Evolutionary conservation across 805 yeast genomes (phyloP), one percentile per base, ranked within the genome.

Genomic region (Zygosaccharomyces siamensis): DNA sequence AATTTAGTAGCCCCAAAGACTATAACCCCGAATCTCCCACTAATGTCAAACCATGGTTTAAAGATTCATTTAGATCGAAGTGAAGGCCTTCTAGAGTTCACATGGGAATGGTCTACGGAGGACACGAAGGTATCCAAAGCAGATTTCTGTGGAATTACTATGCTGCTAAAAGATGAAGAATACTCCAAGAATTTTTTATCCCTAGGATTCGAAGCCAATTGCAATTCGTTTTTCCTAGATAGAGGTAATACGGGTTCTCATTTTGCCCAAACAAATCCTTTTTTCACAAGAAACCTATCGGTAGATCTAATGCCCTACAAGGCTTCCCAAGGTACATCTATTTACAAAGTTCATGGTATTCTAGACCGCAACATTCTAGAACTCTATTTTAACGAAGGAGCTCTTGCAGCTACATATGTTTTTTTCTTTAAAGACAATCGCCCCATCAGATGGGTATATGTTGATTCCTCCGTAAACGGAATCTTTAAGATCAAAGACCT

Each of bases 301-400:
- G 52, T 56, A 2, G 58, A 59, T 50, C 45, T 60, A 12, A 61
- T 59, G 37, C 64, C 64, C 7, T 43, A 48, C 40, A 45, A 46
- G 6, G 45, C 46, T 7, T 33, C 39, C 7, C 54, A 49, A 5
- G 61, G 57, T 6, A 35, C 41, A 12, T 41, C 48, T 5, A 40
- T 51, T 16, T 66, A 55, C 57, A 58, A 64, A 35, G 54, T 66
- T 5, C 54, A 57, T 33, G 70, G 69, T 39, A 49, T 67, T 18
- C 53, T 64, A 30, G 70, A 67, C 52, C 55, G 57, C 43, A 63
- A 63, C 45, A 55, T 66, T 40, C 23, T 64, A n/a, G 71, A 66
- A 49, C 35, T 66, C 18, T 66, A 53, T 53, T 62, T 64, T 55
- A 64, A 64, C 47, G 57, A 66, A 42, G 70, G 70, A 21, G 53